Percentiles rank a stretch among this genome's conserved stretches.
Evolutionary conservation across 2,329 filamentous ascomycete species (phyloP).

Genomic region (Fulvia fulva): DNA sequence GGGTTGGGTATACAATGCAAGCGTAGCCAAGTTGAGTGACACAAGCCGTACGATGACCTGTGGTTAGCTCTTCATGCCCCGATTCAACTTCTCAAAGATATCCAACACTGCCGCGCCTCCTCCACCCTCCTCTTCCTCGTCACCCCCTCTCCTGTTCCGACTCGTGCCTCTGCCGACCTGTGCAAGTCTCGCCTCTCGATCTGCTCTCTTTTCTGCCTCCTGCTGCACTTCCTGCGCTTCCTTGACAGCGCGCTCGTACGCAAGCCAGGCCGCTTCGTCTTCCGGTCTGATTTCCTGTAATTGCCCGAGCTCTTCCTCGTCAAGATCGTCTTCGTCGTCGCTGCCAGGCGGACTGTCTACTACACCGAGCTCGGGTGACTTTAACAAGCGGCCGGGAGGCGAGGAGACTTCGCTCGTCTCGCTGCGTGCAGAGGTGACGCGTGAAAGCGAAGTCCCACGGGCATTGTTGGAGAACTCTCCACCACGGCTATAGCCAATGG

Average conservation of each 20-base stretch:
- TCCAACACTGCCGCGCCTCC: conserved; percentile 32
- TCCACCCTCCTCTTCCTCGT: conserved; percentile 27
- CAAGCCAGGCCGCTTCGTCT: conserved; percentile 33
- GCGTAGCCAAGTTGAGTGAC: background rate
- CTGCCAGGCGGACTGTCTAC: conserved; percentile 26
- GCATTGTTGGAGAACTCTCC: conserved; percentile 9
- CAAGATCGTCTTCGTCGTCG: conserved; percentile 27
- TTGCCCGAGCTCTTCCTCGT: conserved; percentile 22
- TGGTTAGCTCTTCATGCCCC: conserved; percentile 22
- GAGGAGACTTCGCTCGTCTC: conserved; percentile 37
- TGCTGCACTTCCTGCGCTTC: conserved; percentile 31
- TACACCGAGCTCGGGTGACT: conserved; percentile 31
- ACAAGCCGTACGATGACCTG: background rate
- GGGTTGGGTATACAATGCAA: background rate
- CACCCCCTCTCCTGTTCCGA: conserved; percentile 17
- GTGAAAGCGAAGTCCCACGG: conserved; percentile 27
- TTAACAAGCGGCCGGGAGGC: conserved; percentile 44
- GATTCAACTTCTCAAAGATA: conserved; percentile 33
- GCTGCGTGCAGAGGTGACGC: conserved; percentile 26
- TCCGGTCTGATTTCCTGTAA: conserved; percentile 29
- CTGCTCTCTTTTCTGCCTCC: conserved; percentile 29
- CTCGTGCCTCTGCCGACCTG: conserved; percentile 18
- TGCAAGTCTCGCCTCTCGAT: conserved; percentile 20
- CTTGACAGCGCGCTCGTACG: conserved; percentile 32
- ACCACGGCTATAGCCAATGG: conserved; percentile 31